Evolutionary conservation across 1,139 yeast species (phyloP).

Genomic region (Spencermartinsiella ligniputridi): DNA sequence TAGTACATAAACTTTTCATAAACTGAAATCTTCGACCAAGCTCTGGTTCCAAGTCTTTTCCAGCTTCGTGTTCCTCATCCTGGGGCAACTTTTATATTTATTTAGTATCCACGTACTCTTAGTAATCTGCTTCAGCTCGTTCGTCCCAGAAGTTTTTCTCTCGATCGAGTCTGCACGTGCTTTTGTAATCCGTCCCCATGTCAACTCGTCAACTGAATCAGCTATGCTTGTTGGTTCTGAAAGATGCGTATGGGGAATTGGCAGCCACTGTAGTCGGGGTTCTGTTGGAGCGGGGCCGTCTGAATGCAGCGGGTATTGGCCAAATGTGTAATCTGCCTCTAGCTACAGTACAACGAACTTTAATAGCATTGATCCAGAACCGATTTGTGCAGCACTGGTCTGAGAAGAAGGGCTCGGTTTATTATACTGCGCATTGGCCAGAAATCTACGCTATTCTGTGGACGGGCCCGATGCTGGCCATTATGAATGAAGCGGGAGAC

Average conservation of each 20-base stretch:
- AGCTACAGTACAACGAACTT: conserved; percentile 33
- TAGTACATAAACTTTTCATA: not conserved
- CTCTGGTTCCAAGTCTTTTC: too few species aligned
- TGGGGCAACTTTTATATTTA: too few species aligned
- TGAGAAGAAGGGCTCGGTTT: conserved; percentile 37
- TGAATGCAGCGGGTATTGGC: conserved; percentile 31
- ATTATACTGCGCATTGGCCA: conserved; percentile 58
- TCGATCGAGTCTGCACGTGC: too few species aligned
- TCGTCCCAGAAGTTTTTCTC: too few species aligned
- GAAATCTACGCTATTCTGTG: conserved; percentile 65
- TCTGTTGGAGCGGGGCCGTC: conserved; percentile 35
- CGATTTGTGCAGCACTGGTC: conserved; percentile 39
- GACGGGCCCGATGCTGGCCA: conserved; percentile 69
- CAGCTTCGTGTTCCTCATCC: too few species aligned
- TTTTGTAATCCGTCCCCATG: too few species aligned
- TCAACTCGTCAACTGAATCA: conserved; percentile 34
- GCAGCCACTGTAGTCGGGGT: conserved; percentile 34
- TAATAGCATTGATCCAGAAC: conserved; percentile 39
- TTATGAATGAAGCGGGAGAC: conserved; percentile 44
- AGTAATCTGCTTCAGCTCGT: too few species aligned
- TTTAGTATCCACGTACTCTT: too few species aligned
- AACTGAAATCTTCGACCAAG: too few species aligned
- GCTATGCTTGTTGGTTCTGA: conserved; percentile 31
- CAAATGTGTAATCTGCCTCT: conserved; percentile 28
- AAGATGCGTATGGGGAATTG: conserved; percentile 36